Evolutionary conservation across 306 rosid species (phyloP), one percentile per base, ranked within the genome.

Genomic region (Spatholobus suberectus): DNA sequence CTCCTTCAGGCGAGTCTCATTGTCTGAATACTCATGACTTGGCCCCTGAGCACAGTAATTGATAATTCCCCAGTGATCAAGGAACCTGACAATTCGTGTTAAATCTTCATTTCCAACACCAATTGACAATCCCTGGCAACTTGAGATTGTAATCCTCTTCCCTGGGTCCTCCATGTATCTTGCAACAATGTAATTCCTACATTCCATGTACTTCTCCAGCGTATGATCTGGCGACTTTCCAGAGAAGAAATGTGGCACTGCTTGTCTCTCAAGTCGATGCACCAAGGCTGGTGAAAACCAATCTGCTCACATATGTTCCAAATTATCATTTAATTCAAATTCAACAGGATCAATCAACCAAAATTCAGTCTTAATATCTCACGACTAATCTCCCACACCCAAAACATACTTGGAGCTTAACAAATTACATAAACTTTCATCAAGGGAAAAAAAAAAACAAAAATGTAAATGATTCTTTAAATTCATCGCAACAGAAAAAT

Each of bases 221-320:
- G 70, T 62, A 62, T 62, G 70, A 62, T 62, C 70, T 6, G 70
- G 41, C 12, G 41, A 62, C 43, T 62, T 62, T 62, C 70, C 70
- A 29, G 40, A 62, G 43, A 62, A 62, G 70, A 62, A 62, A 62
- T 62, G 43, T 6, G 70, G 70, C 12, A 62, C 70, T 62, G 41
- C 41, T 62, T 62, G 70, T 29, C 70, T 62, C 70, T 62, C 70
- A 29, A 62, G 70, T 62, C 70, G 70, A 62, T 62, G 70, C 70
- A 62, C 70, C 12, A 41, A 14, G 5, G 21, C 43, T 29, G 70
- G 70, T 14, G 70, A 62, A 62, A 62, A 62, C 70, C 70, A 62
- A 62, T 62, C 70, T 62, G 70, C 41, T 17, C 13, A 3, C 38
- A 62, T 12, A 62, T 15, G 15, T 14, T 29, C 5, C 20, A 62